Conservation (phyloP, 768 basidiomycete species). For the Tylopilus cervinicoccineus region DNA sequence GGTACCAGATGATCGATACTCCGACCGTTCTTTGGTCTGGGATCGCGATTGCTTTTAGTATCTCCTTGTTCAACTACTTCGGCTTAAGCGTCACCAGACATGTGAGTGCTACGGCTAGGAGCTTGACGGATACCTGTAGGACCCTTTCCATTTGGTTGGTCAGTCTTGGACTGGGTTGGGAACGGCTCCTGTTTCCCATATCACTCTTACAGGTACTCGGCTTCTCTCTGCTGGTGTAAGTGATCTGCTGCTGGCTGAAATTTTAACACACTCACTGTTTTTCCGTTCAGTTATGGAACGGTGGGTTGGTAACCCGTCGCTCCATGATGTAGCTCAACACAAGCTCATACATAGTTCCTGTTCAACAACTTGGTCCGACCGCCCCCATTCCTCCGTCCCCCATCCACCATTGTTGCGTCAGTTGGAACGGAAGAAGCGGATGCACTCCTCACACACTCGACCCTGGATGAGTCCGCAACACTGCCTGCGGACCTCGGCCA, state of each 20-base stretch:
- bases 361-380: constrained; percentile 80
- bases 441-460: constrained; percentile 38
- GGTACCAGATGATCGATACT: constrained; percentile 81
- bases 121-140: constrained; percentile 90
- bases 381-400: constrained; percentile 58
- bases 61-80: constrained; percentile 84
- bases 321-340: constrained; percentile 6
- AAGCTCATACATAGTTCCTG: constrained; percentile 59
- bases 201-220: constrained; percentile 80
- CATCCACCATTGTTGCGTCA: constrained; percentile 27
- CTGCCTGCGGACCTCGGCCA: constrained; percentile 80
- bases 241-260: constrained; percentile 20
- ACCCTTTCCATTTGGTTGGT: constrained; percentile 96
- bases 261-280: constrained; percentile 8
- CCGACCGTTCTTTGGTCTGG: constrained; percentile 66
- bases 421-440: constrained; percentile 56
- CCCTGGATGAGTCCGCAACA: constrained; percentile 76
- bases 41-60: constrained; percentile 70
- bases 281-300: constrained; percentile 69
- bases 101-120: constrained; percentile 90
- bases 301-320: constrained; percentile 37
- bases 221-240: constrained; percentile 87
- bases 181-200: constrained; percentile 75
- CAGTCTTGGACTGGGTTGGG: constrained; percentile 88
- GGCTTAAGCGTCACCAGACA: constrained; percentile 89